Evolutionary conservation across 208 protist species (phyloP).

Genomic region (Crithidia bombi): DNA sequence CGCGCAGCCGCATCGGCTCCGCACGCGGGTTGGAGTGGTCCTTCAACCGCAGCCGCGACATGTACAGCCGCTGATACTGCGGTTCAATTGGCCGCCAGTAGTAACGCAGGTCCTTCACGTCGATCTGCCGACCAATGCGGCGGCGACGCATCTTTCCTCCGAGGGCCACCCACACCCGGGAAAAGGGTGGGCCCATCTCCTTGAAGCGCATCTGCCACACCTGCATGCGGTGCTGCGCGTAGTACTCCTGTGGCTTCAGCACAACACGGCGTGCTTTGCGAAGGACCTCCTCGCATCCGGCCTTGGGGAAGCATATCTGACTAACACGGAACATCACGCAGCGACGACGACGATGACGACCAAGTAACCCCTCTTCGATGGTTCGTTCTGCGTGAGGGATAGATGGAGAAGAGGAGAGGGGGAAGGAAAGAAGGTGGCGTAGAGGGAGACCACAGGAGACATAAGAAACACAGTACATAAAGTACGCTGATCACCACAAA

Average conservation of each 20-base stretch:
- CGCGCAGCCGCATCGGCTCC: conserved; percentile 71
- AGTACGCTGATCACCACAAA: too few species aligned
- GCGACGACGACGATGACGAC: not conserved
- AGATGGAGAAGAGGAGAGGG: not conserved
- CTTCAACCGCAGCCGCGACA: conserved; percentile 74
- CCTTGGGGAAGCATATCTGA: conserved; percentile 63
- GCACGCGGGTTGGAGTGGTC: conserved; percentile 66
- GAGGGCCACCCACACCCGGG: conserved; percentile 87
- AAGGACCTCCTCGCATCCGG: conserved; percentile 83
- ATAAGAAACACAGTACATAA: too few species aligned
- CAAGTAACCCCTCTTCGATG: not conserved
- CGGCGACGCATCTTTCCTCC: conserved; percentile 92
- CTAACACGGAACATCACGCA: conserved; percentile 61
- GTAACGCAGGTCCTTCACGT: conserved; percentile 90
- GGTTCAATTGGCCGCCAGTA: conserved; percentile 92
- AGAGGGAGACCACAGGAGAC: too few species aligned
- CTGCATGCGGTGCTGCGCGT: conserved; percentile 81
- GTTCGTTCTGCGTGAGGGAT: not conserved
- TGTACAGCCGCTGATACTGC: conserved; percentile 92
- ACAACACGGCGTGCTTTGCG: conserved; percentile 77
- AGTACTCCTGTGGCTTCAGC: conserved; percentile 69
- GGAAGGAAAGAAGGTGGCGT: too few species aligned
- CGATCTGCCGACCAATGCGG: conserved; percentile 85
- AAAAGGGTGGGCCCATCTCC: conserved; percentile 87
- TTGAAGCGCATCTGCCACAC: conserved; percentile 91